Evolutionary conservation across 2,329 filamentous ascomycete species (phyloP).

Genomic region (Aulographum hederae): DNA sequence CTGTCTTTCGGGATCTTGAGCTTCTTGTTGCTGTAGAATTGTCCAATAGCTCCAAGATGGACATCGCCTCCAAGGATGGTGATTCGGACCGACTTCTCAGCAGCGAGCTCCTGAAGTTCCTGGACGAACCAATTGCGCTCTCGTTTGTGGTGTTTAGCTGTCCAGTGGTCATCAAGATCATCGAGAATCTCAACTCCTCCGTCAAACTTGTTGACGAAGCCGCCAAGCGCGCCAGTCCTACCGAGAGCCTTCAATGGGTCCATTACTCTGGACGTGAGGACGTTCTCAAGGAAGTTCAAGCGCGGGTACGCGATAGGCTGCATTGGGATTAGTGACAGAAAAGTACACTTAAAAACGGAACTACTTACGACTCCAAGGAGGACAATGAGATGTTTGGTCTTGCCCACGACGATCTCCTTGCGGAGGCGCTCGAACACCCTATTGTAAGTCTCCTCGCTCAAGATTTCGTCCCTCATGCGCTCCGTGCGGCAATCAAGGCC

Average conservation of each 20-base stretch:
- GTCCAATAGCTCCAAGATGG: slow-evolving; percentile 77
- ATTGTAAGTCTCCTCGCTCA: slow-evolving; percentile 68
- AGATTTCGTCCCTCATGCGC: slow-evolving; percentile 62
- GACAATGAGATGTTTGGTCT: slow-evolving; percentile 80
- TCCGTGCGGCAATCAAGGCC: slow-evolving; percentile 87
- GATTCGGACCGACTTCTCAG: slow-evolving; percentile 77
- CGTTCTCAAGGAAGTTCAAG: slow-evolving; percentile 41
- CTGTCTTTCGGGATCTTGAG: slow-evolving; percentile 67
- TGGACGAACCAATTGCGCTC: slow-evolving; percentile 77
- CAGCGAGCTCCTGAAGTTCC: slow-evolving; percentile 82
- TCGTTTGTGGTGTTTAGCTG: slow-evolving; percentile 79
- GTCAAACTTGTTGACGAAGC: slow-evolving; percentile 74
- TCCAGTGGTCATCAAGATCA: slow-evolving; percentile 94
- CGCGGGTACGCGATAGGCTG: slow-evolving; percentile 26
- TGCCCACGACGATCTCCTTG: slow-evolving; percentile 61
- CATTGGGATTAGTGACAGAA: slow-evolving; percentile 1
- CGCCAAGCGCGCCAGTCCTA: slow-evolving; percentile 60
- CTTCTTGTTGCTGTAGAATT: slow-evolving; percentile 87
- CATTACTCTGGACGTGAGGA: slow-evolving; percentile 68
- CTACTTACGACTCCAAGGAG: slow-evolving; percentile 51
- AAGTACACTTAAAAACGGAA: neutral
- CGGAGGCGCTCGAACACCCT: slow-evolving; percentile 74
- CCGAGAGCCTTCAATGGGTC: slow-evolving; percentile 79
- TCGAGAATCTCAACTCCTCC: slow-evolving; percentile 83
- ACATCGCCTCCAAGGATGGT: slow-evolving; percentile 92